Evolutionary conservation across 192 early-diverging fungal genomes (phyloP), one percentile per base, ranked within the genome.

Genomic region (Rhizoclosmatium sp.): DNA sequence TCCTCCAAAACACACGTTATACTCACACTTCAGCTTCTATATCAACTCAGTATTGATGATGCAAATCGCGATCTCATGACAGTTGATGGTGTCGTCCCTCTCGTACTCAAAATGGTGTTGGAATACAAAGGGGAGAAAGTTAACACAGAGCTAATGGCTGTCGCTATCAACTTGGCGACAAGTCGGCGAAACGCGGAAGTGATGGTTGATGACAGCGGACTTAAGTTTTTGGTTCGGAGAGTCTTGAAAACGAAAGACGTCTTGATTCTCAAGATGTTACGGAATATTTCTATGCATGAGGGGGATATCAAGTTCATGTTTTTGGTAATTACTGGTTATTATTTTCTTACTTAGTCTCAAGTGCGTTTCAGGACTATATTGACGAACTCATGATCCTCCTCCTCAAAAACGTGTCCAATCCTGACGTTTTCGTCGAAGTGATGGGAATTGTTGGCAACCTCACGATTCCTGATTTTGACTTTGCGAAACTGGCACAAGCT

Each of bases 241-340:
- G 85, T 81, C 4, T 40, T 91, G 39, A 90, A 90, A 71, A 87
- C 88, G 10, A 44, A 81, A 54, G 89, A 91, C 77, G 78, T 82
- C 42, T 71, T 89, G 31, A 59, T 91, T 45, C 76, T 90, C 14
- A 91, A 91, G 73, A 84, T 91, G 88, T 47, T 88, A 47, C 82
- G 87, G 7, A 86, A 85, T 68, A 82, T 89, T 59, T 72, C 83
- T 9, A 60, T 65, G 65, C 84, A 83, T 4, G 85, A 81, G 31
- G 65, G 74, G 2, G 69, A 69, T 59, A 65, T 66, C 9, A 84
- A 84, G 59, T 80, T 87, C 73, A 45, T 78, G 69, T 90, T 90
- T 71, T 70, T 89, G 79, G 87, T 86, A 66, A 41, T 0, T 7
- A 69, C 48, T 21, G 66, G 2, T 39, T 65, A n/a, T 21, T 23